Base-by-base conservation (phyloP, 2,329 filamentous ascomycete genomes). In the Penicillium sclerotiorum region DNA sequence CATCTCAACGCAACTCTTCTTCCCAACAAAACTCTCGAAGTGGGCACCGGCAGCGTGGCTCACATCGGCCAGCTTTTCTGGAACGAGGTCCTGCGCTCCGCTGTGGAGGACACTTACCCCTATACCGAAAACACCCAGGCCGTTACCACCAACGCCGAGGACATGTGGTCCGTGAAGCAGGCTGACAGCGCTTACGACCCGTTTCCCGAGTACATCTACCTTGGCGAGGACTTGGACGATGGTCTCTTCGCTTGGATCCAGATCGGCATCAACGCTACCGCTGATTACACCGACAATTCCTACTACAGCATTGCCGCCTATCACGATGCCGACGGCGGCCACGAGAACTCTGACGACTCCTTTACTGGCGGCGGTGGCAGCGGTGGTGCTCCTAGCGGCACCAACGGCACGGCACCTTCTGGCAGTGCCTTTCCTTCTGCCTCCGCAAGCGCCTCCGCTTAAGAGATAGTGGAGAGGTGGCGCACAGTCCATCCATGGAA, bases 1-100 rank as follows among this genome's bases (percentile, higher is more conserved):
- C 77, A 81, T 45, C 50, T 66, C 39, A 70, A 68, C 38, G 59
- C 60, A 20, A 62, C 57, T 9, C 42, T 73, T 18, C 67, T 75
- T 32, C 60, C 68, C 33, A 78, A 77, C 65, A 72, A 73, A 53
- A 80, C 77, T 37, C 71, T 77, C 45, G 61, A 69, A 25, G 72
- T 72, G 27, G 73, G 70, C 47, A 73, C 68, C 25, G 64, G 64
- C 37, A 66, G 55, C 41, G 71, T 79, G 35, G 71, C 75, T 2
- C 78, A 80, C 56, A 74, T 78, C 18, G 77, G 77, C 17, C 76
- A 80, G 56, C 65, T 80, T 40, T 80, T 78, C 67, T 74, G 77
- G 60, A 75, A 79, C 51, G 73, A 79, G 46, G 68, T 68, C 41
- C 73, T 80, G 23, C 67, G 76, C 32, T 60, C 61, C 8, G 62